Conservation (phyloP, 1,284 basidiomycete species). For the Austroboletus niveus region DNA sequence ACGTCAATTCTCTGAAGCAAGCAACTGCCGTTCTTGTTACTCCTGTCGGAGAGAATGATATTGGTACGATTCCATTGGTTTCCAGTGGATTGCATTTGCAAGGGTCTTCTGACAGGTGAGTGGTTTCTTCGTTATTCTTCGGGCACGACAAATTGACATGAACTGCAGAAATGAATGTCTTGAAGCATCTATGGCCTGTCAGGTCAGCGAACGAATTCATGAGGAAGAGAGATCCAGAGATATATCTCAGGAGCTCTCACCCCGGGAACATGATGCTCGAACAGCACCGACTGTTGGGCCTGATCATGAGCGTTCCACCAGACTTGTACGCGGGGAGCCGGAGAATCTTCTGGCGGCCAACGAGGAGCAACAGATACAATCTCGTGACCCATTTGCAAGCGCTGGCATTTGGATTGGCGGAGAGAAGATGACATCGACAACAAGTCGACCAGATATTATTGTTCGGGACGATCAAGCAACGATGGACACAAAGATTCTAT, state of each 20-base stretch:
- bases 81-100: not conserved
- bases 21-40: too few species aligned
- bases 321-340: not conserved
- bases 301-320: not conserved
- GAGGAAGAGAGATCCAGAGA: not conserved
- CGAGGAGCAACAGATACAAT: not conserved
- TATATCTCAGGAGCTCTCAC: not conserved
- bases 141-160: not conserved
- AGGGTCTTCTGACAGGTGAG: not conserved
- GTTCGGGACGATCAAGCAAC: not conserved
- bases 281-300: not conserved
- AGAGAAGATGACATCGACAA: not conserved
- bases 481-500: not conserved
- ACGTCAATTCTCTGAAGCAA: not conserved
- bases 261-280: not conserved
- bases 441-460: not conserved
- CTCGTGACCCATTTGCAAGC: not conserved
- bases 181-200: not conserved
- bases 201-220: not conserved
- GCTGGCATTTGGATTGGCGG: not conserved
- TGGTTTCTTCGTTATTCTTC: not conserved
- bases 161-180: conserved; percentile 1
- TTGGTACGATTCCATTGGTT: not conserved
- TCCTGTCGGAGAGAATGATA: not conserved
- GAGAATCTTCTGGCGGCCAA: not conserved